A percentile compares a stretch with the other conserved stretches of the same genome.
Evolutionary conservation across 1,139 yeast species (phyloP).

Genomic region (Geotrichum aggregatum): DNA sequence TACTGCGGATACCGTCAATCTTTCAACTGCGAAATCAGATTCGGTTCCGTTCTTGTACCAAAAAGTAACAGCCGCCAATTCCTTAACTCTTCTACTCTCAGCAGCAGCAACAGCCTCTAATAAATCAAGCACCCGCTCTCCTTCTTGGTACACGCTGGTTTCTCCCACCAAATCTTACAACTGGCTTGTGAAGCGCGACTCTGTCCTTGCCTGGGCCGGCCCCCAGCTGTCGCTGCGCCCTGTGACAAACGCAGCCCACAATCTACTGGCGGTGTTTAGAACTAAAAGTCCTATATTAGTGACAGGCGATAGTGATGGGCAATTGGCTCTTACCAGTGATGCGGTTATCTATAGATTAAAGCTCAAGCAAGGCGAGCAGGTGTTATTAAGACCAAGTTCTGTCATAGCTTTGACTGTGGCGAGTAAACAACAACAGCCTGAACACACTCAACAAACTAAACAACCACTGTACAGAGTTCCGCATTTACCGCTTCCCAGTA

Average conservation of each 20-base stretch:
- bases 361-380: constrained; percentile 3
- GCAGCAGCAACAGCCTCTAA: not conserved
- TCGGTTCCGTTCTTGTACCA: constrained; percentile 4
- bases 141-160: constrained; percentile 5
- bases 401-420: constrained; percentile 13
- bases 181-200: constrained; percentile 9
- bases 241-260: not conserved
- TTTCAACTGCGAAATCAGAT: no score
- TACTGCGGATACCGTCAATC: no score
- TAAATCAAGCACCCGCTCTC: no score
- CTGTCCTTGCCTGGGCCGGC: constrained; percentile 14
- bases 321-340: constrained; percentile 3
- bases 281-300: constrained; percentile 1
- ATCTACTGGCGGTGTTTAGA: not conserved
- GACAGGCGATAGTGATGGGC: constrained; percentile 10
- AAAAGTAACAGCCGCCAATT: not conserved
- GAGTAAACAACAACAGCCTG: no score
- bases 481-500: not conserved
- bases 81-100: constrained; percentile 9
- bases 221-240: constrained; percentile 1
- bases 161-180: constrained; percentile 8
- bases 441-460: no score
- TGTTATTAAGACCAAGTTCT: constrained; percentile 8
- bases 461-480: not conserved
- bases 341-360: constrained; percentile 9